Conservation (phyloP, 768 basidiomycete genomes). For the Mycena pura region DNA sequence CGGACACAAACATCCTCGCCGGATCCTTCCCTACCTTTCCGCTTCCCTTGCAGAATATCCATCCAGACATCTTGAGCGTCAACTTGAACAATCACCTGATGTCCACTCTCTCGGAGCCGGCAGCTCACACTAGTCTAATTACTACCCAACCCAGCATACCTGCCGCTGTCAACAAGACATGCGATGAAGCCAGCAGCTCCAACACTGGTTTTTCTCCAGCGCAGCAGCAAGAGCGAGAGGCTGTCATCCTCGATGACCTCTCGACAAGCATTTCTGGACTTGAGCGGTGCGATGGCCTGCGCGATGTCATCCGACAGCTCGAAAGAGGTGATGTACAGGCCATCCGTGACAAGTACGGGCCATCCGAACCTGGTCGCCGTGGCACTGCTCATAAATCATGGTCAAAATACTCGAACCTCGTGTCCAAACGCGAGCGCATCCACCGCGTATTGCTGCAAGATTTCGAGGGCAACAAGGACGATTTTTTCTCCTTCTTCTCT, state of each 20-base stretch:
- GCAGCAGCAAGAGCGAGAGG: too few species aligned
- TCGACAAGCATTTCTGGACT: not conserved
- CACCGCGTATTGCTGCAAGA: not conserved
- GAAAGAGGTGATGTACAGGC: not conserved
- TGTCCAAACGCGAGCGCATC: not conserved
- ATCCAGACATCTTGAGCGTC: too few species aligned
- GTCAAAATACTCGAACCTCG: not conserved
- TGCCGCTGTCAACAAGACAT: too few species aligned
- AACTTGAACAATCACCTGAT: too few species aligned
- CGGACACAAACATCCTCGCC: too few species aligned
- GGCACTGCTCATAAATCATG: not conserved
- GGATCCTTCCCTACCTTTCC: too few species aligned
- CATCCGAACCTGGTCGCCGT: not conserved
- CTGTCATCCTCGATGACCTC: not conserved
- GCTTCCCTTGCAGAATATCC: too few species aligned
- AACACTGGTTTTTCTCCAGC: too few species aligned
- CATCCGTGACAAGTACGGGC: not conserved
- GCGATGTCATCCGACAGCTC: not conserved
- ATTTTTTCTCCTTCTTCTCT: not conserved
- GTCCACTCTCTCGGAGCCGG: too few species aligned
- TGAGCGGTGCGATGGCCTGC: not conserved
- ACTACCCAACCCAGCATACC: too few species aligned
- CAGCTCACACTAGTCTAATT: too few species aligned
- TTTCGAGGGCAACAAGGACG: not conserved
- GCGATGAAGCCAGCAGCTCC: too few species aligned